Conservation (phyloP, 2,329 filamentous ascomycete species). For the Botryosphaeria agaves region DNA sequence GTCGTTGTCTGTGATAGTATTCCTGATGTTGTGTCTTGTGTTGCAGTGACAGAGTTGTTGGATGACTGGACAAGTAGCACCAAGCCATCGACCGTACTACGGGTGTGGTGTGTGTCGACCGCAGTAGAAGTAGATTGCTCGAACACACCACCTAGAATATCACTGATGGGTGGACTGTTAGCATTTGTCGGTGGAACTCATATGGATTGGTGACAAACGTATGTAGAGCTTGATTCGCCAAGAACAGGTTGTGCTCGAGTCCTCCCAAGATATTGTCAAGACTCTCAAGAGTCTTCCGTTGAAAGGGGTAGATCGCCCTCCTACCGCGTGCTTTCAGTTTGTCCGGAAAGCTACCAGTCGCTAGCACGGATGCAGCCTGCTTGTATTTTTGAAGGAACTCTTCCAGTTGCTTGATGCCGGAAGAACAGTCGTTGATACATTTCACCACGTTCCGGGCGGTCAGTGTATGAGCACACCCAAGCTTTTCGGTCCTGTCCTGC, state of each 20-base stretch:
- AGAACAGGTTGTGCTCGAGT: neutral
- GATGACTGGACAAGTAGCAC: neutral
- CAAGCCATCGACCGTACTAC: neutral
- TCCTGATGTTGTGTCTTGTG: neutral
- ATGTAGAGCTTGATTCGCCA: neutral
- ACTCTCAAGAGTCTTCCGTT: neutral
- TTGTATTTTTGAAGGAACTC: neutral
- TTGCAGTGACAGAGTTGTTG: neutral
- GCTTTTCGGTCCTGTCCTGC: neutral
- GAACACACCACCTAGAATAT: neutral
- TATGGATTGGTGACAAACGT: neutral
- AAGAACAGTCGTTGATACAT: neutral
- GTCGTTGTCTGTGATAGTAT: neutral
- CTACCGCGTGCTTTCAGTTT: neutral
- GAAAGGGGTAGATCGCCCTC: neutral
- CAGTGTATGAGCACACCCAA: neutral
- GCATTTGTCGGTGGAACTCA: neutral
- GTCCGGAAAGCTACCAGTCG: neutral
- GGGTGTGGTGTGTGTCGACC: neutral
- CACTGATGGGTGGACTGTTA: neutral
- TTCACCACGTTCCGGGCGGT: neutral
- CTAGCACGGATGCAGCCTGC: neutral
- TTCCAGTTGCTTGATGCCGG: neutral
- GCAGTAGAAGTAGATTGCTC: neutral
- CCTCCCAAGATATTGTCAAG: neutral